Base-by-base conservation (phyloP, 2,329 filamentous ascomycete genomes). In the Trichocomaceae sp. region DNA sequence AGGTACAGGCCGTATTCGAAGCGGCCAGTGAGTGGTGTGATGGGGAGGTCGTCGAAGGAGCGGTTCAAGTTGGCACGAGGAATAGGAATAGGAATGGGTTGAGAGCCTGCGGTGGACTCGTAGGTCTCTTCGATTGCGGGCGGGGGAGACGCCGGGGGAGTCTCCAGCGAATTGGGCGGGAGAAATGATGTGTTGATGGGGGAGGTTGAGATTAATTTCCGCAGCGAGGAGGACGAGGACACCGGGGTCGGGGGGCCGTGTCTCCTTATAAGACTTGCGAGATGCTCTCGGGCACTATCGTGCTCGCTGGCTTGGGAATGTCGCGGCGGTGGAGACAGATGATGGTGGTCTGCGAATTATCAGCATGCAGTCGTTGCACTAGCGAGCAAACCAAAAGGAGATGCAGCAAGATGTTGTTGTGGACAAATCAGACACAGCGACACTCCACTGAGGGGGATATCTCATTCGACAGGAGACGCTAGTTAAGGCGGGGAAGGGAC, bases 161-260 rank as follows among this genome's bases (percentile, higher is more conserved):
- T 57, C 33, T 58, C 56, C 31, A 52, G 19, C 1, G 49, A 53
- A 7, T 63, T 59, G 19, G 68, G 65, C 8, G 68, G 67, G 10
- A 57, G 44, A 10, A 47, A 55, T 19, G 68, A 69, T 48, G 62
- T 66, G 66, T 68, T 69, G 58, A 66, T 63, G 41, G 69, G 71
- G 2, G 65, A 66, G 31, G 69, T 72, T 23, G 68, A 64, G 41
- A 68, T 70, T 50, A 72, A 59, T 59, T 69, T 69, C 45, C 69
- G 64, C 52, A 72, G 54, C 56, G 69, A 72, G 3, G 69, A 72
- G n/a, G 55, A 49, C 45, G 71, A 60, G 20, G 68, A 71, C 35
- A 71, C 65, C 39, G 67, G 67, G 54, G 69, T 69, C 62, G 69
- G 69, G 63, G 67, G 66, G 49, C 67, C 68, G 68, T 70, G 68